A percentile compares a stretch with the other conserved stretches of the same genome.
These are phyloP conservation scores for Spongispora temasekensis DNA, from an alignment of 1,284 basidiomycete genomes.

Conservation along the genomic window DNA sequence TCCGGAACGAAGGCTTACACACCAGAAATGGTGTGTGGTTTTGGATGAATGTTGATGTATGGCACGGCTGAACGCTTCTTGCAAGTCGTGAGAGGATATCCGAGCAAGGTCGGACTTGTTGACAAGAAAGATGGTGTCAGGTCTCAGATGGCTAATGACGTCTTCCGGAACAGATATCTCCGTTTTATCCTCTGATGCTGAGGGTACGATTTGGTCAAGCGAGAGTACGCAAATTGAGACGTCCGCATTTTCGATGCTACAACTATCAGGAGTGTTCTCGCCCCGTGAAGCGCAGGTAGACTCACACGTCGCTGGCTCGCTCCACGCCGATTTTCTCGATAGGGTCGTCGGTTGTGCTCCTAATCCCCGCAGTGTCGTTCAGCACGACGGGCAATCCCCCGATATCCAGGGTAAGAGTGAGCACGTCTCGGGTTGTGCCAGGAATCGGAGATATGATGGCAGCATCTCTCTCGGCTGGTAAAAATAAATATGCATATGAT, in stretches of 20 bases:
- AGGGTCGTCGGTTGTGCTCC: conserved; percentile 61
- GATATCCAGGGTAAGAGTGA: conserved; percentile 84
- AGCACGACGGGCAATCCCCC: conserved; percentile 80
- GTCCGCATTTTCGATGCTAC: conserved; percentile 66
- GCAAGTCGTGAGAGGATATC: conserved; percentile 10
- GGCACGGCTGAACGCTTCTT: conserved; percentile 7
- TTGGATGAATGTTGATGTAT: conserved; percentile 3
- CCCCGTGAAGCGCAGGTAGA: conserved; percentile 10
- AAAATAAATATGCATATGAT: not conserved
- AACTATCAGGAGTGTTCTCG: conserved; percentile 7
- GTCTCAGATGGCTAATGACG: conserved; percentile 50
- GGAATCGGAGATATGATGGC: conserved; percentile 86
- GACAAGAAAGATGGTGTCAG: conserved; percentile 62
- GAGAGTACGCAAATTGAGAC: conserved; percentile 79
- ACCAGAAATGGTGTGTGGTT: conserved; percentile 44
- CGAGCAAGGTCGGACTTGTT: conserved; percentile 71
- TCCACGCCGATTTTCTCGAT: conserved; percentile 85
- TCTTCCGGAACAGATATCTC: conserved; percentile 45
- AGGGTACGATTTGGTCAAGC: conserved; percentile 50
- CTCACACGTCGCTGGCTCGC: conserved; percentile 66
- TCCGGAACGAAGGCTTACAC: conserved; percentile 61
- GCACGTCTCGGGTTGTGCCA: conserved; percentile 86
- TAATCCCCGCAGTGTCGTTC: conserved; percentile 83
- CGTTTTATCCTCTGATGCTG: conserved; percentile 12
- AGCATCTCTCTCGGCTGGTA: conserved; percentile 76